phyloP scores from a whole-genome alignment of 257 asterid genomes.

The Solanum neorickii region DNA sequence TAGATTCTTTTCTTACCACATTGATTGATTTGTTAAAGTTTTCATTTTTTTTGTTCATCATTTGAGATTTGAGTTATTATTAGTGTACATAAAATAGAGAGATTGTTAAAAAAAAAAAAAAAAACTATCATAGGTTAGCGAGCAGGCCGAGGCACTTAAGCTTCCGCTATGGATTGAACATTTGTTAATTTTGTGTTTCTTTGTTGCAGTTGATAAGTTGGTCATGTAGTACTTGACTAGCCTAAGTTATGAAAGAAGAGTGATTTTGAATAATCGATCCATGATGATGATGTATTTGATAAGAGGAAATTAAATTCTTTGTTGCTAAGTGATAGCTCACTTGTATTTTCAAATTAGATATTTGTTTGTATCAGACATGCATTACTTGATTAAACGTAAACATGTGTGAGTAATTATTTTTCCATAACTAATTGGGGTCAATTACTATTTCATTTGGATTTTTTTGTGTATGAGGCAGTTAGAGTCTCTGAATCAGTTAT shows the following conservation, averaged over 20 bases:
- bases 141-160: rapidly evolving
- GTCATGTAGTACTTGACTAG: neutral
- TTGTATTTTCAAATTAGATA: neutral
- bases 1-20: neutral
- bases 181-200: neutral
- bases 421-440: neutral
- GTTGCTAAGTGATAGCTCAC: neutral
- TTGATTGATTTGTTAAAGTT: neutral
- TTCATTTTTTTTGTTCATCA: neutral
- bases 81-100: neutral
- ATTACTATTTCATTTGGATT: neutral
- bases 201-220: neutral
- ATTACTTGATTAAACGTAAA: neutral
- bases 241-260: neutral
- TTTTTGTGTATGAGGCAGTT: neutral
- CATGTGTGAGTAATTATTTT: neutral
- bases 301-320: neutral
- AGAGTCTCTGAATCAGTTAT: neutral
- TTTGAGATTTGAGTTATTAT: neutral
- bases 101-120: neutral
- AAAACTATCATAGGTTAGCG: neutral
- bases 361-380: neutral
- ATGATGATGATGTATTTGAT: neutral
- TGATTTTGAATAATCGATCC: neutral
- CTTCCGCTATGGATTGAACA: neutral